Evolutionary conservation across 176 grass and related monocot genomes (phyloP).

Genomic region (Juncus inflexus): DNA sequence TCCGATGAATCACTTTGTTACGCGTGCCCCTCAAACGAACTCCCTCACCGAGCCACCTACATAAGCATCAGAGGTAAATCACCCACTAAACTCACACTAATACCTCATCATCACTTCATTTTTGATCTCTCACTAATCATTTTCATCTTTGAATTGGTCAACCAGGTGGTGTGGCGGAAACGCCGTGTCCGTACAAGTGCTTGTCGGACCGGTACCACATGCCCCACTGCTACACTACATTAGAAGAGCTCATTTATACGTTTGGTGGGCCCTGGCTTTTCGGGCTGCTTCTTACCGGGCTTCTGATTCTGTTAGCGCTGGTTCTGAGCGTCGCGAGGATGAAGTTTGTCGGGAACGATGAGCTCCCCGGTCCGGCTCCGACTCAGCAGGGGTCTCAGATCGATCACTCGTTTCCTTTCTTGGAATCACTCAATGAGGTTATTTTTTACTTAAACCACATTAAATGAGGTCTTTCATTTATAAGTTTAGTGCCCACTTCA

Average conservation of each 20-base stretch:
- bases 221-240: constrained; percentile 96
- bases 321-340: constrained; percentile 98
- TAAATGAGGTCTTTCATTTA: no score
- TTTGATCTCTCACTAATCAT: not conserved
- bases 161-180: constrained; percentile 82
- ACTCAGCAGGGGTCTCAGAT: constrained; percentile 97
- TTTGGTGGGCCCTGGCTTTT: constrained; percentile 99
- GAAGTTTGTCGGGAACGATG: constrained; percentile 98
- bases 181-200: constrained; percentile 87
- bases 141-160: not conserved
- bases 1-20: constrained; percentile 86
- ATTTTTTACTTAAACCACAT: constrained; percentile 10
- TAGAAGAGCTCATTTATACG: constrained; percentile 98
- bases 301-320: constrained; percentile 93
- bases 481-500: not conserved
- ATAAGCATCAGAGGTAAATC: constrained; percentile 76
- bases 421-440: constrained; percentile 99
- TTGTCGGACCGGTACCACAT: constrained; percentile 96
- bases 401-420: constrained; percentile 98
- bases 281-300: constrained; percentile 87
- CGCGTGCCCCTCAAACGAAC: constrained; percentile 55
- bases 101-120: not conserved
- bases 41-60: constrained; percentile 78
- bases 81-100: no score
- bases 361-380: constrained; percentile 88